These are phyloP conservation scores for Teratosphaeria pseudoeucalypti DNA, from an alignment of 2,329 filamentous ascomycete genomes.

Conservation along the genomic window DNA sequence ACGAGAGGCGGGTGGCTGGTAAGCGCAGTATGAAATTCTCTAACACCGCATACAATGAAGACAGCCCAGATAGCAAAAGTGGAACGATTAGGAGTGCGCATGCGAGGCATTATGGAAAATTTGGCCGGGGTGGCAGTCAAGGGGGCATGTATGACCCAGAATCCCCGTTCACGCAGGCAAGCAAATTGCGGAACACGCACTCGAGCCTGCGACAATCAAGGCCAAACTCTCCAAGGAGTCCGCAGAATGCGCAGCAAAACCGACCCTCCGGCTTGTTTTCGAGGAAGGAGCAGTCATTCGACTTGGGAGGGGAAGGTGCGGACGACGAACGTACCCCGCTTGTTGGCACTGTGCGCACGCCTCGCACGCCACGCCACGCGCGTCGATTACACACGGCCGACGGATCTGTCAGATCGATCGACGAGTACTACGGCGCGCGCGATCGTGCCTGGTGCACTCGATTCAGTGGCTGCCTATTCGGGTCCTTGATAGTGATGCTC, in stretches of 20 bases:
- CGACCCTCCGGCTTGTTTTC: constrained; percentile 28
- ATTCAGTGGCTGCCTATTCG: constrained; percentile 75
- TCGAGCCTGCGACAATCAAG: constrained; percentile 36
- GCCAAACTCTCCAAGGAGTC: constrained; percentile 54
- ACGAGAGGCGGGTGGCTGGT: constrained; percentile 54
- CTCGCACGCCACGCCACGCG: constrained; percentile 36
- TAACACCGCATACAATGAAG: constrained; percentile 60
- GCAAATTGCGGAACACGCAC: constrained; percentile 52
- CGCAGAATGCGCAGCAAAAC: constrained; percentile 38
- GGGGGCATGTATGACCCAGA: constrained; percentile 66
- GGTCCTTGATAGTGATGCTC: constrained; percentile 71
- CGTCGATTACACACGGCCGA: constrained; percentile 42
- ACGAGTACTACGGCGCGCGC: constrained; percentile 30
- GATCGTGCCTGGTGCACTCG: constrained; percentile 36
- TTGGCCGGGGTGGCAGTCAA: constrained; percentile 62
- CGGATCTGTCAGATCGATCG: constrained; percentile 43
- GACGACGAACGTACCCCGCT: constrained; percentile 84
- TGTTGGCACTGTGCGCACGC: constrained; percentile 54
- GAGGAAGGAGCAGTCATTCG: constrained; percentile 54
- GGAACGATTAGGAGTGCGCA: constrained; percentile 46
- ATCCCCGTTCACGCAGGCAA: constrained; percentile 62
- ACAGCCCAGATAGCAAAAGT: constrained; percentile 31
- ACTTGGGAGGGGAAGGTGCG: constrained; percentile 67
- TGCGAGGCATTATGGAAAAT: constrained; percentile 65
- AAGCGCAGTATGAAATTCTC: constrained; percentile 98